Evolutionary conservation across 2,329 filamentous ascomycete genomes (phyloP), one percentile per base, ranked within the genome.

Genomic region (Tolypocladium ophioglossoides): DNA sequence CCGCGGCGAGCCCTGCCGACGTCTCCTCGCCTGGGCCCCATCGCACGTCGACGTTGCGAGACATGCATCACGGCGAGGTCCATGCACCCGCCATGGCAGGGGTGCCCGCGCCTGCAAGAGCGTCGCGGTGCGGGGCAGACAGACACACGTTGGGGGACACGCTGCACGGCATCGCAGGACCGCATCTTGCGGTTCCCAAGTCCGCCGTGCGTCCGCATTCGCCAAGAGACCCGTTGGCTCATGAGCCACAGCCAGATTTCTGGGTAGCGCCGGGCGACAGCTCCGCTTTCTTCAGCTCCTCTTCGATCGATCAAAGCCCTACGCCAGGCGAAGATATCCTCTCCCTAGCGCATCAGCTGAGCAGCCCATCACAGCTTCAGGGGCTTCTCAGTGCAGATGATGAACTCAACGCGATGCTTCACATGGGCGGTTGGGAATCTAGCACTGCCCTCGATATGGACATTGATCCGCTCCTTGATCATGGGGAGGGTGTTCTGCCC

Each of bases 341-440:
- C 37, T 32, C 54, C 24, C 52, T 55, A 22, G 22, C 32, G 34
- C 49, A 58, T 50, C 56, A 55, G 50, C 51, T 53, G 35, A 56
- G 52, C 51, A 54, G 20, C 48, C 34, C 54, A 56, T 50, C 58
- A 49, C 55, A 58, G 37, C 53, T 59, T 50, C 59, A 58, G 35
- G 55, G 52, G 22, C 57, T 61, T 8, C 47, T 57, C 40, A 50
- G 52, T 50, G 50, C 49, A 39, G 55, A 54, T 51, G 51, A 57
- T 48, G 57, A 52, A 27, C 46, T 58, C 49, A 39, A 57, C 32
- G 50, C 55, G 38, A 57, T 56, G 49, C 54, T 56, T 38, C 39
- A 57, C 40, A 50, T 56, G 51, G 54, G 39, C 47, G n/a, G n/a
- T n/a, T n/a, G 38, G 39, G 52, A 54, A 24, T 50, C 55, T 41